Evolutionary conservation across 2,329 filamentous ascomycete genomes (phyloP), one percentile per base, ranked within the genome.

Genomic region (Ilyonectria sp.): DNA sequence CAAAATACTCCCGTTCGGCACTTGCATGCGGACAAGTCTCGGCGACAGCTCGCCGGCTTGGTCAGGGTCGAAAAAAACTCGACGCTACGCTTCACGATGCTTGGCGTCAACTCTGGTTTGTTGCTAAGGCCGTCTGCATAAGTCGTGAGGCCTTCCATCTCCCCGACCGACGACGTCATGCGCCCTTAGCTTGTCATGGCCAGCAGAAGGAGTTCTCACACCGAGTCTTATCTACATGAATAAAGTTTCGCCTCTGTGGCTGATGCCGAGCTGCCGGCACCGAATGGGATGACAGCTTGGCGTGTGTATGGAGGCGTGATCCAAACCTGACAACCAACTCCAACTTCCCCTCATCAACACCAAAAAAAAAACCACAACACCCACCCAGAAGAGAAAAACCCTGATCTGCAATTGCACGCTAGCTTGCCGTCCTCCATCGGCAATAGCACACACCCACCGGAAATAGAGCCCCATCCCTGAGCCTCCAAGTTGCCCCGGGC

Each of bases 341-440:
- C 50, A 53, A 59, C 56, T 37, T 43, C 40, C 26, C 26, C 26
- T 56, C 33, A 66, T 56, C 33, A 66, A 46, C 43, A 37, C 26
- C 50, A 53, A 59, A 69, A 49, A 44, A 64, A 69, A 21, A 64
- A n/a, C 40, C 40, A n/a, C 40, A 43, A 43, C 40, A 43, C 40
- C 37, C 44, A 43, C 23, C 49, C 49, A 60, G 64, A 50, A 46
- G 26, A 26, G 26, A 26, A 65, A 71, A 65, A 60, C 56, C 71
- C 64, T 72, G 70, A 75, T 74, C 73, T 54, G 19, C 71, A 59
- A 61, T 44, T 17, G 52, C 49, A 55, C 66, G 52, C 69, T 74
- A 69, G 66, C 55, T 62, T 65, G 61, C 56, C 52, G 33, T 57
- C 29, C 52, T 54, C 47, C 49, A 10, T 55, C 73, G 71, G 73